These are phyloP conservation scores for Actinidia chinensis DNA, from an alignment of 179 eudicot species.

Conservation along the genomic window DNA sequence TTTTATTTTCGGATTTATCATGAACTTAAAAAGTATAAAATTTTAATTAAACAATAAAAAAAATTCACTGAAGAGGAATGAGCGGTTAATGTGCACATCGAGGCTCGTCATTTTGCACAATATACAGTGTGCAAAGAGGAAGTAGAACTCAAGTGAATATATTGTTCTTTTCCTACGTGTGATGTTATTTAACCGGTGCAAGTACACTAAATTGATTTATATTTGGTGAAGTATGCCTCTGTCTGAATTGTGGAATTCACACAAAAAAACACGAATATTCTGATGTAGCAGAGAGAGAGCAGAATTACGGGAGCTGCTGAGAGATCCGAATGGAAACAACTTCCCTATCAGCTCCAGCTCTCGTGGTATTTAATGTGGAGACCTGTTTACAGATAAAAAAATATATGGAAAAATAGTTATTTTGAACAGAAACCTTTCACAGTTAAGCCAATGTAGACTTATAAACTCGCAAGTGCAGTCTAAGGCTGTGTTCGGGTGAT, in stretches of 20 bases:
- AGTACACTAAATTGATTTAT: neutral
- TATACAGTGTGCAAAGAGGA: neutral
- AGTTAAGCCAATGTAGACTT: neutral
- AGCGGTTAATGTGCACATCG: too few relatives aligned
- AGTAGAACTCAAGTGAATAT: neutral
- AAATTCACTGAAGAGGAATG: too few relatives aligned
- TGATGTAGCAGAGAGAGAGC: neutral
- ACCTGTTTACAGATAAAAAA: slow-evolving; percentile 42
- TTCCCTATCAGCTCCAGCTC: slow-evolving; percentile 64
- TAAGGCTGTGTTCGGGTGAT: neutral
- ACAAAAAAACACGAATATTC: neutral
- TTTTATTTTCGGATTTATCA: too few relatives aligned
- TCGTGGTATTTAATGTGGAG: slow-evolving; percentile 76
- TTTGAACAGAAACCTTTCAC: neutral
- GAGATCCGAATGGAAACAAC: slow-evolving; percentile 74
- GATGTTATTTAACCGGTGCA: neutral
- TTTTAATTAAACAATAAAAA: too few relatives aligned
- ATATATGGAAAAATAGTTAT: neutral
- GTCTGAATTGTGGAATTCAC: neutral
- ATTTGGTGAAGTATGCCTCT: neutral
- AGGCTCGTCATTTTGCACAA: too few relatives aligned
- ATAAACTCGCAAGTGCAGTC: neutral
- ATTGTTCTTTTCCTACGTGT: neutral
- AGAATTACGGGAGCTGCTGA: slow-evolving; percentile 68
- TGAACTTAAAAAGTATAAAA: too few relatives aligned